Conservation (phyloP, 78 protist species). For the Dictyostelium intermedium region DNA sequence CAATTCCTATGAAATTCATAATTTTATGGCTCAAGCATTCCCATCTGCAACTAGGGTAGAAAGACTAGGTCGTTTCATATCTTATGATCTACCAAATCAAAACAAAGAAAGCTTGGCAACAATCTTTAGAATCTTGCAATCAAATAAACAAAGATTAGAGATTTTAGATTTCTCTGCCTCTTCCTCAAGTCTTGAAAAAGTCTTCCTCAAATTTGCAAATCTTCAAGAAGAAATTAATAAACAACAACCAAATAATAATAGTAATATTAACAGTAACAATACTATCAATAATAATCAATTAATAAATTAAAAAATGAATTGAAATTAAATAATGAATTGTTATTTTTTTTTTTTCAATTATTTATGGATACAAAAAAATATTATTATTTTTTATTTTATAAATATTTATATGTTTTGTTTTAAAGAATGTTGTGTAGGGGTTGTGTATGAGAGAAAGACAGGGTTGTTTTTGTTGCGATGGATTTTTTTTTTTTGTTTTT, state of each 20-base stretch:
- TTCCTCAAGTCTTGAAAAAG: conserved; percentile 23
- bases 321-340: too few species aligned
- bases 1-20: conserved; percentile 68
- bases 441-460: not conserved
- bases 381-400: conserved; percentile 4
- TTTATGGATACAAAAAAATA: not conserved
- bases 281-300: not conserved
- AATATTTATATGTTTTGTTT: not conserved
- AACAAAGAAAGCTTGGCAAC: not conserved
- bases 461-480: not conserved
- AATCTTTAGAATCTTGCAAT: conserved; percentile 21
- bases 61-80: conserved; percentile 24
- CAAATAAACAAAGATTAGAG: not conserved
- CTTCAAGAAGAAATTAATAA: conserved; percentile 1
- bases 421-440: not conserved
- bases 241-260: not conserved
- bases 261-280: not conserved
- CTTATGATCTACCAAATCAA: conserved; percentile 49
- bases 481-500: not conserved
- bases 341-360: not conserved
- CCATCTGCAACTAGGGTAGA: conserved; percentile 31
- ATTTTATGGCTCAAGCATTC: conserved; percentile 9
- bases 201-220: conserved; percentile 22
- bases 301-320: not conserved
- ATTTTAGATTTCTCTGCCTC: conserved; percentile 21